Evolutionary conservation across 129 eudicot genomes (phyloP).

Genomic region (Helianthus annuus): HanXRQr2.0-SUNRISE NC_035439.2:141627005-141627504

Average conservation of each 20-base stretch:
- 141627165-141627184: constrained; percentile 63
- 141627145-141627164: constrained; percentile 62
- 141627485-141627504: no score
- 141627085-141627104: constrained; percentile 12
- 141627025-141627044: constrained; percentile 31
- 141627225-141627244: constrained; percentile 70
- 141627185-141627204: constrained; percentile 91
- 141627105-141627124: constrained; percentile 5
- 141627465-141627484: no score
- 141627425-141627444: constrained; percentile 65
- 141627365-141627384: constrained; percentile 56
- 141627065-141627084: constrained; percentile 30
- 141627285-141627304: background rate
- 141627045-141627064: constrained; percentile 37
- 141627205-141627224: constrained; percentile 78
- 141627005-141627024: constrained; percentile 29
- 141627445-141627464: background rate
- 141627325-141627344: constrained; percentile 62
- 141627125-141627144: constrained; percentile 1
- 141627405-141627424: constrained; percentile 58
- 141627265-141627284: background rate
- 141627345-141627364: constrained; percentile 57
- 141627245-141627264: constrained; percentile 39
- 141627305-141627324: constrained; percentile 14
- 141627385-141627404: constrained; percentile 59